These are phyloP conservation scores for Balakata baccata DNA, from an alignment of 345 rosid species.

Conservation along the genomic window DNA sequence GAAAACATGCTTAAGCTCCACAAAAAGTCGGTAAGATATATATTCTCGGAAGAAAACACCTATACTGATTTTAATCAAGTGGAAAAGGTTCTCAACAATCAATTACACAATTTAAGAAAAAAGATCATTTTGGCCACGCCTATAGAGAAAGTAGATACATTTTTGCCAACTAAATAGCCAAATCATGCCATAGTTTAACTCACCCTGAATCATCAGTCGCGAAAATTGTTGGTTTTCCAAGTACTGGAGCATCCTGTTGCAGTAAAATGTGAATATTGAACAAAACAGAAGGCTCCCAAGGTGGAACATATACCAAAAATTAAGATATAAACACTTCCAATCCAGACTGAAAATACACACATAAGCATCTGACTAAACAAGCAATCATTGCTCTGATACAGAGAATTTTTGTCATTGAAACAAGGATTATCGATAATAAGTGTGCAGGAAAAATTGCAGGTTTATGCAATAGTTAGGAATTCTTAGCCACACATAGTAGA, in stretches of 20 bases:
- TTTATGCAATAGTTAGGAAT: neutral
- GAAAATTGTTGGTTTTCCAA: constrained; percentile 75
- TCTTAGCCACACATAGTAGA: neutral
- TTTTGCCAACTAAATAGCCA: neutral
- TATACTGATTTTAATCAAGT: neutral
- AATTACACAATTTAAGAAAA: neutral
- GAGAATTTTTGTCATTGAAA: constrained; percentile 10
- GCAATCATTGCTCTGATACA: neutral
- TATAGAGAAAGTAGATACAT: too few species aligned
- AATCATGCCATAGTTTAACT: constrained; percentile 16
- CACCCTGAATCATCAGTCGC: constrained; percentile 63
- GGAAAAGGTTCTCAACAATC: neutral
- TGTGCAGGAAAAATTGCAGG: neutral
- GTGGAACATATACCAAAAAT: neutral
- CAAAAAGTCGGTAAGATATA: neutral
- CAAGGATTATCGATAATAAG: neutral
- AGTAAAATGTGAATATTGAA: constrained; percentile 16
- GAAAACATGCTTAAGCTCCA: neutral
- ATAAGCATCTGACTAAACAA: neutral
- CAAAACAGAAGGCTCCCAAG: neutral
- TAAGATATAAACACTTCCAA: neutral
- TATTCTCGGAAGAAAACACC: neutral
- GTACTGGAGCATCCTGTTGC: constrained; percentile 79
- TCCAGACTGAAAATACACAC: neutral
- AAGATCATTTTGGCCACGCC: neutral